Percentiles rank a stretch among this genome's conserved stretches.
Evolutionary conservation across 306 rosid genomes (phyloP).

Genomic region (Urtica urens): DNA sequence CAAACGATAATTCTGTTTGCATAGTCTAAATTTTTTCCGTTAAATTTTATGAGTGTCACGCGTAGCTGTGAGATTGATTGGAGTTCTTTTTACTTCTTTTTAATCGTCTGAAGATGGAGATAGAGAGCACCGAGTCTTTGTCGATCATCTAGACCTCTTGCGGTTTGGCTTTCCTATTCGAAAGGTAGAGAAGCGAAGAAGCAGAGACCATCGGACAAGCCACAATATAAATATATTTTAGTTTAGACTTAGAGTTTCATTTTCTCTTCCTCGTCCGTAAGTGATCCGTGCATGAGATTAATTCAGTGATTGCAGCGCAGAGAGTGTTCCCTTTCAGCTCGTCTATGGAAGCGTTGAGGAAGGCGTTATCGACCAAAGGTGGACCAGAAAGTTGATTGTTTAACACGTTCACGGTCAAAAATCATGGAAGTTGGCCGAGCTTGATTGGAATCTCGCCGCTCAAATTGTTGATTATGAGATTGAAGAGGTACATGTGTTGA

Average conservation of each 20-base stretch:
- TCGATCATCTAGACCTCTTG: background rate
- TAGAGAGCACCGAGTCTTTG: conserved; percentile 5
- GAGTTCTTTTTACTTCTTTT: conserved; percentile 15
- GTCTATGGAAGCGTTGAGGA: conserved; percentile 7
- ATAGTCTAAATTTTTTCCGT: too few species aligned
- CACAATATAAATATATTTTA: background rate
- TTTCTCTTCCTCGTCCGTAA: background rate
- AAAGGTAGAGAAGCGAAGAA: background rate
- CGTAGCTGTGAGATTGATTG: too few species aligned
- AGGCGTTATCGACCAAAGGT: conserved; percentile 15
- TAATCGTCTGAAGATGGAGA: conserved; percentile 18
- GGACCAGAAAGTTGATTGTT: conserved; percentile 19
- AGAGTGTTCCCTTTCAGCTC: conserved; percentile 22
- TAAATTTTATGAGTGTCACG: too few species aligned
- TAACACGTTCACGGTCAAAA: conserved; percentile 17
- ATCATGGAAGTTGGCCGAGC: conserved; percentile 12
- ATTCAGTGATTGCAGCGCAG: conserved; percentile 19
- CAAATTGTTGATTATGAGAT: conserved; percentile 24
- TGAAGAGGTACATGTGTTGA: conserved; percentile 16
- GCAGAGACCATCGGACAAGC: background rate
- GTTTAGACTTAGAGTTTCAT: background rate
- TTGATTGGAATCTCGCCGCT: conserved; percentile 17
- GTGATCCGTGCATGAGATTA: conserved; percentile 4
- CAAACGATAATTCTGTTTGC: too few species aligned
- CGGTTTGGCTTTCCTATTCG: background rate